Conservation (phyloP, 305 asterid species). For the Plantago coronopus region DNA sequence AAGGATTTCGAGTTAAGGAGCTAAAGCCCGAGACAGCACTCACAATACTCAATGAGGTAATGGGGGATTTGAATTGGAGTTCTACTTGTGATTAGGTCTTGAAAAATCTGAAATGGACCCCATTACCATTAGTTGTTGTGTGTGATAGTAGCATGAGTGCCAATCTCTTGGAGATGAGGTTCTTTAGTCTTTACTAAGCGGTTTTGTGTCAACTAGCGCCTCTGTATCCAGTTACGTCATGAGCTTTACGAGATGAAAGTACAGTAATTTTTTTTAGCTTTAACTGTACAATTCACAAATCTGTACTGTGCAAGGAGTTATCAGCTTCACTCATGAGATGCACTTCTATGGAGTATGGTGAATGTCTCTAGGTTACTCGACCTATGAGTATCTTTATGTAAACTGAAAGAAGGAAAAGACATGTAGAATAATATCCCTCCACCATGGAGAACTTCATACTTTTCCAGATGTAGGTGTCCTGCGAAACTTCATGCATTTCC, state of each 20-base stretch:
- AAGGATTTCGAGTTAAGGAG: conserved; percentile 70
- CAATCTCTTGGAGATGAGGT: background rate
- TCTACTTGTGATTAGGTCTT: background rate
- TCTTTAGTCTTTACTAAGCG: background rate
- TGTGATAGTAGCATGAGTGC: background rate
- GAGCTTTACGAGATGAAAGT: background rate
- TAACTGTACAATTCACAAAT: background rate
- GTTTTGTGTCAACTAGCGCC: background rate
- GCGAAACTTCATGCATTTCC: too few relatives aligned
- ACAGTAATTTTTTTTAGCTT: background rate
- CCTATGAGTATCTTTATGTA: too few relatives aligned
- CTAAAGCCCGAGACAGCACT: conserved; percentile 81
- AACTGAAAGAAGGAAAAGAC: too few relatives aligned
- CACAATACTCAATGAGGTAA: conserved; percentile 77
- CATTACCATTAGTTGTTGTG: background rate
- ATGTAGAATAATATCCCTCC: too few relatives aligned
- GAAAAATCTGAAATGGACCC: background rate
- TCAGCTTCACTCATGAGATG: background rate
- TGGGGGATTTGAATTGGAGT: background rate
- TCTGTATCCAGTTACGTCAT: background rate
- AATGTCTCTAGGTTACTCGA: background rate
- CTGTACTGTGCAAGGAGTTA: background rate
- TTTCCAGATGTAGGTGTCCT: too few relatives aligned
- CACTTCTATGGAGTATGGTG: background rate
- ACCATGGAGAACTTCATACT: too few relatives aligned